These are phyloP conservation scores for Pseudocercospora pini-densiflorae DNA, from an alignment of 2,329 filamentous ascomycete genomes.

Conservation along the genomic window DNA sequence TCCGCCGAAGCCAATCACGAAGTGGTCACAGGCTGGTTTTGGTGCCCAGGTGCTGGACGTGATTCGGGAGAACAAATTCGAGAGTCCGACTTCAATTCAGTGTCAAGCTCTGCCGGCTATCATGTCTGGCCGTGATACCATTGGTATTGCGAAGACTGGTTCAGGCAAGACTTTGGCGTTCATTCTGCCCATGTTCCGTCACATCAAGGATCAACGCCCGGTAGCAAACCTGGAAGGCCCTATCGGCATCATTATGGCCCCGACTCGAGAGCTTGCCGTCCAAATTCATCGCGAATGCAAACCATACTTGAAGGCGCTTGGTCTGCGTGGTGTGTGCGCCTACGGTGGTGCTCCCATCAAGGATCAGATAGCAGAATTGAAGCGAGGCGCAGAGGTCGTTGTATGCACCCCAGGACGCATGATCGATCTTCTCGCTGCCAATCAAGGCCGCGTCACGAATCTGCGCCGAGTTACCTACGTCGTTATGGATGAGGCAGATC, in stretches of 20 bases:
- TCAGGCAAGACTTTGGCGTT: conserved; percentile 98
- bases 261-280: conserved; percentile 88
- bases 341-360: conserved; percentile 96
- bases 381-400: conserved; percentile 91
- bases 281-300: conserved; percentile 96
- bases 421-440: conserved; percentile 92
- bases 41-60: conserved; percentile 86
- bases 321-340: conserved; percentile 84
- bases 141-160: conserved; percentile 96
- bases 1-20: conserved; percentile 90
- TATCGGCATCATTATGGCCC: conserved; percentile 86
- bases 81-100: conserved; percentile 91
- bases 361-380: conserved; percentile 95
- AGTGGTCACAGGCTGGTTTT: conserved; percentile 94
- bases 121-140: conserved; percentile 94
- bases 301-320: conserved; percentile 86
- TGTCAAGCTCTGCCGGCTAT: conserved; percentile 92
- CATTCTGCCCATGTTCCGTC: conserved; percentile 93
- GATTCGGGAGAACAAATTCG: conserved; percentile 78
- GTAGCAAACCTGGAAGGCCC: conserved; percentile 85
- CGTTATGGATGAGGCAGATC: conserved; percentile 94
- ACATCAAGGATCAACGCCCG: conserved; percentile 90
- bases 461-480: conserved; percentile 88
- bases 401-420: conserved; percentile 94
- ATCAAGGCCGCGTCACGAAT: conserved; percentile 92